These are phyloP conservation scores for Aegilops umbellulata DNA, from an alignment of 176 grass and related monocot species.

Conservation along the genomic window DNA sequence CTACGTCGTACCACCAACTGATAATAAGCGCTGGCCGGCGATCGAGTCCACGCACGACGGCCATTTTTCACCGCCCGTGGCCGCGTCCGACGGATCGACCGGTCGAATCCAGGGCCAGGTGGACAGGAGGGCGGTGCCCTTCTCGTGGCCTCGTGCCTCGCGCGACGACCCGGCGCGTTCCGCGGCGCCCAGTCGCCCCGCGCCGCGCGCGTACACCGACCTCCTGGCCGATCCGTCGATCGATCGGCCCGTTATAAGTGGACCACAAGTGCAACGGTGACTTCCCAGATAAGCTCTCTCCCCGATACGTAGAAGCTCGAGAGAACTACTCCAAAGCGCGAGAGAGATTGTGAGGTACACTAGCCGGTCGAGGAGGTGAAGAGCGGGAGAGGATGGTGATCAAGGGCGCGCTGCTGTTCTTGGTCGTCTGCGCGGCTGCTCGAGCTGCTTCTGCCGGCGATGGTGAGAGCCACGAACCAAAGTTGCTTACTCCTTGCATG, in stretches of 20 bases:
- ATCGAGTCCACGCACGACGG: not conserved
- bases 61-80: not conserved
- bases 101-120: not conserved
- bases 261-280: not conserved
- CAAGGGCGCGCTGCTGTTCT: constrained; percentile 12
- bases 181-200: not conserved
- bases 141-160: not conserved
- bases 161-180: not conserved
- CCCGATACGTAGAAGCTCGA: not conserved
- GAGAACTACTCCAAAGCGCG: not conserved
- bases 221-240: not conserved
- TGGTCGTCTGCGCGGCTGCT: constrained; percentile 15
- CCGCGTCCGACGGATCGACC: not conserved
- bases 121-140: not conserved
- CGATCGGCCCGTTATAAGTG: constrained; percentile 8
- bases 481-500: not conserved
- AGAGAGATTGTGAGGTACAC: not conserved
- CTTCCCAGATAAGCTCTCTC: not conserved
- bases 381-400: not conserved
- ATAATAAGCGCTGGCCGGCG: not conserved
- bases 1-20: not conserved
- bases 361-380: not conserved
- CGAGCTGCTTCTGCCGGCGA: constrained; percentile 1
- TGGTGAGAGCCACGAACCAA: constrained; percentile 14
- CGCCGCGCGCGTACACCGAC: not conserved